phyloP scores from a whole-genome alignment of 2,329 filamentous ascomycete species.

The Alternaria gansuensis region DNA sequence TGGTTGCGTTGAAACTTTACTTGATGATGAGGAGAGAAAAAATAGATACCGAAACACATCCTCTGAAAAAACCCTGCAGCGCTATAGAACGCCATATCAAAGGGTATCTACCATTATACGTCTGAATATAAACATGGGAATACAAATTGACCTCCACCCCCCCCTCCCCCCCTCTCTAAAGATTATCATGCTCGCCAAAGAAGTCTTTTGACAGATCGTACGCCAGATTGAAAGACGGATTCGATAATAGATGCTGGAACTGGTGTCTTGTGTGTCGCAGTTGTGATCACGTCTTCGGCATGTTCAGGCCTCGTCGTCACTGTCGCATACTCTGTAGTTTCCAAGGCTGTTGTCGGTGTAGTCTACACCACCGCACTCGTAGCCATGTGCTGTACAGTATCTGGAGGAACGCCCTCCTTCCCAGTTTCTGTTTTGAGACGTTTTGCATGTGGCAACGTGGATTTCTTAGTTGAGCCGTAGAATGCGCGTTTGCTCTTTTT shows the following conservation, averaged over 20 bases:
- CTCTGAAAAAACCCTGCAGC: neutral
- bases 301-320: neutral
- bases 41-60: neutral
- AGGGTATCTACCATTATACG: conserved; percentile 1
- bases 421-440: neutral
- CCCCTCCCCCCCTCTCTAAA: neutral
- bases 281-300: neutral
- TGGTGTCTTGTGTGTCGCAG: neutral
- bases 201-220: conserved; percentile 17
- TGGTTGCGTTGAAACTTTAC: neutral
- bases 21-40: too few relatives aligned
- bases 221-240: conserved; percentile 19
- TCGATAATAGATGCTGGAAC: neutral
- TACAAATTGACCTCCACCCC: neutral
- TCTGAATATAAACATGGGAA: neutral
- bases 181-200: conserved; percentile 15
- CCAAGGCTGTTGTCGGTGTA: neutral
- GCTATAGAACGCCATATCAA: neutral
- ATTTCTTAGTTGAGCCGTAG: neutral
- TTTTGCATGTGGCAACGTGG: neutral
- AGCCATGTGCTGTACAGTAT: neutral
- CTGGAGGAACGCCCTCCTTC: neutral
- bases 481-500: conserved; percentile 10
- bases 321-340: neutral
- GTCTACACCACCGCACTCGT: neutral